Base-by-base conservation (phyloP, 2,329 filamentous ascomycete species). In the Cryphonectria carpinicola region DNA sequence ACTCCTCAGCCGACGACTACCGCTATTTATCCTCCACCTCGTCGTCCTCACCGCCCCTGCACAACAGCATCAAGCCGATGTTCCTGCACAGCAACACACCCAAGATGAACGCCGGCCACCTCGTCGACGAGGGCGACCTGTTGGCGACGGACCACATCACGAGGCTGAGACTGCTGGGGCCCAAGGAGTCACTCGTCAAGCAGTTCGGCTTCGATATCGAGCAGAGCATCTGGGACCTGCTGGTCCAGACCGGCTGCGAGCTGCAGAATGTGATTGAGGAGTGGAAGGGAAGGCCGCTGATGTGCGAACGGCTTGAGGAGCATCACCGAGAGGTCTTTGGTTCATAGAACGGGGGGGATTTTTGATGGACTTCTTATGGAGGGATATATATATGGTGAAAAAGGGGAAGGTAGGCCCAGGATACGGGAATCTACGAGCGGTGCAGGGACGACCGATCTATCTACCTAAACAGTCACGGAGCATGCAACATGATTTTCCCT, bases 281-380 rank as follows among this genome's bases (percentile, higher is more conserved):
- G 56, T 72, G 71, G 71, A 70, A 72, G 66, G 63, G n/a, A 1
- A 52, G 71, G 28, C 37, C 62, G 17, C 72, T 64, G 69, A 73
- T 78, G 73, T 74, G 77, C 66, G 67, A 76, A 58, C 82, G 83
- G 67, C 80, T 83, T 10, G 82, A 82, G 19, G 61, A 72, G 60
- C 77, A 74, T 49, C 75, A 83, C 81, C 4, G 85, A 76, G 72
- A 86, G 85, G 77, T 86, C 83, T 54, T 73, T 43, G 71, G 62
- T 17, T 65, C 63, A 35, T 49, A 22, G 13, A 68, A 32, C 32
- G 32, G 32, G 22, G 22, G 52, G 14, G 32, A n/a, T n/a, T n/a
- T n/a, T 17, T 35, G 32, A 1, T 1, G 4, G 56, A 22, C 11
- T n/a, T 22, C 32, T 37, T 61, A 25, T 32, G 32, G 32, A 32